Evolutionary conservation across 495 filamentous ascomycete species (phyloP), one percentile per base, ranked within the genome.

Genomic region (Aspergillus hancockii): DNA sequence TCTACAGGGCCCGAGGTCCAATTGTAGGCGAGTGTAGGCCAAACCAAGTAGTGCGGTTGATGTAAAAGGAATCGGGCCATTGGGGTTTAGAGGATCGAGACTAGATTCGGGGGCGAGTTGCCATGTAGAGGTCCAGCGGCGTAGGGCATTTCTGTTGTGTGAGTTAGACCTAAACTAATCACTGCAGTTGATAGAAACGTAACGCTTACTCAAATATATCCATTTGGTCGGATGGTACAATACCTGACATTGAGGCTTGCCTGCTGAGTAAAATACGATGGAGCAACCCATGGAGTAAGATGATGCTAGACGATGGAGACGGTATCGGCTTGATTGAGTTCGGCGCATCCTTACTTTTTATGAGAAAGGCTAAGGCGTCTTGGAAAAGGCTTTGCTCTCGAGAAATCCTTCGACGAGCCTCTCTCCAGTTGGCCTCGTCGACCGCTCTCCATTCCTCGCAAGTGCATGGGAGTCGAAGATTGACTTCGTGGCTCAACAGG

Each of bases 401-500:
- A 8, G 28, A 31, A 9, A 21, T 31, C 4, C 9, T 19, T 21
- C 19, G n/a, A 4, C 54, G 58, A 16, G 62, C 54, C 18, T 19
- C n/a, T 19, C 32, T 28, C 63, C 63, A 68, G 21, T 60, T 50
- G 0, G 34, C n/a, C 21, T 57, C 41, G 12, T 57, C 41, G 1
- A 49, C 52, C 0, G 63, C 49, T 31, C 54, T 59, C 67, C 67
- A 69, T 25, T 66, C 61, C 0, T 52, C n/a, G 21, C 61, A 58
- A 77, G 68, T 36, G 47, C 76, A 79, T 9, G 85, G 86, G 16
- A 87, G 74, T 49, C 74, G 76, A 0, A 87, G 71, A n/a, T 83
- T 75, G 4, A 89, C 68, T 61, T 89, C 85, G 0, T 81, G 79
- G 12, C 75, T 82, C 19, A 85, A 61, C 0, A 89, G 70, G 5